Conservation (phyloP, 805 yeast genomes). For the Candida nemodendra region DNA sequence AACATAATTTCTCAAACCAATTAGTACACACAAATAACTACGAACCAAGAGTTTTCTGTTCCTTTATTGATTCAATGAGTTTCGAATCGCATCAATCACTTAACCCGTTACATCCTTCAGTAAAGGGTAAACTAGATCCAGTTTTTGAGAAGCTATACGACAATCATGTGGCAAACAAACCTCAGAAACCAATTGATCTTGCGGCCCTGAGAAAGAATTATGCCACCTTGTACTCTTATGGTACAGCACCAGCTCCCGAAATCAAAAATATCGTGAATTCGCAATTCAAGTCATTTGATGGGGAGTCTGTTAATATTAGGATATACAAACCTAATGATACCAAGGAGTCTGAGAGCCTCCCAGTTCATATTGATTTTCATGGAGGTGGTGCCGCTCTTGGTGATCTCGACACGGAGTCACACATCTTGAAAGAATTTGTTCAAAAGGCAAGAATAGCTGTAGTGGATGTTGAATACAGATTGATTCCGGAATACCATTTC, state of each 20-base stretch:
- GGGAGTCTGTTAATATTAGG: constrained; percentile 20
- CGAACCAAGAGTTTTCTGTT: too few species aligned
- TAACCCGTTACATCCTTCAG: constrained; percentile 20
- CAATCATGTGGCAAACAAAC: constrained; percentile 26
- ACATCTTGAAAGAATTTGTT: constrained; percentile 29
- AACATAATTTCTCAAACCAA: too few species aligned
- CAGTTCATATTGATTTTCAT: constrained; percentile 34
- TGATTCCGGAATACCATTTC: constrained; percentile 30
- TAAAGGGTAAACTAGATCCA: constrained; percentile 27
- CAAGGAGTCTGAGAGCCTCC: constrained; percentile 21
- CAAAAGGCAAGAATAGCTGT: constrained; percentile 26
- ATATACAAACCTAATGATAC: constrained; percentile 28
- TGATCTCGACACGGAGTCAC: constrained; percentile 31
- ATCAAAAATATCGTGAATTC: constrained; percentile 17
- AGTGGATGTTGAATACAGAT: constrained; percentile 33
- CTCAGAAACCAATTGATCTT: constrained; percentile 21
- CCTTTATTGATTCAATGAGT: too few species aligned
- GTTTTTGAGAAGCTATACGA: constrained; percentile 25
- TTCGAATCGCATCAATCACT: constrained; percentile 16
- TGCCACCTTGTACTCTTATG: constrained; percentile 26
- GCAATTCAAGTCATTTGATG: constrained; percentile 26
- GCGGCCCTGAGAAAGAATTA: constrained; percentile 21
- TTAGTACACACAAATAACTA: too few species aligned
- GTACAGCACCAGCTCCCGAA: constrained; percentile 26
- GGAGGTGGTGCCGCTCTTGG: constrained; percentile 37